Base-by-base conservation (phyloP, 257 asterid species). In the Cordia subcordata region DNA sequence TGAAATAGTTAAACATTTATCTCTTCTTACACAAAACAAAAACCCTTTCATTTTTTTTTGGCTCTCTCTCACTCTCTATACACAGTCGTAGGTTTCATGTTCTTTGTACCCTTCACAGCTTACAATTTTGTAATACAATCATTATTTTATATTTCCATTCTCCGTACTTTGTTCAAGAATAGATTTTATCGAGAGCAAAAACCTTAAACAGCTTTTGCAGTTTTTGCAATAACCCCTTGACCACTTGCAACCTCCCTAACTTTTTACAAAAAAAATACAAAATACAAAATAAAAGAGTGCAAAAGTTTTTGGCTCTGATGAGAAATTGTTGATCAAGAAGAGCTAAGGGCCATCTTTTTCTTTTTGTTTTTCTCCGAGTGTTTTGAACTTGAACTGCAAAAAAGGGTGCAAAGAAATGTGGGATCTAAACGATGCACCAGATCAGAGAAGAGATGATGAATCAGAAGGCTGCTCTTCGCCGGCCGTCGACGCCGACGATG, bases 401-500 rank as follows among this genome's bases (percentile, higher is more conserved):
- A 27, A 17, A n/a, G n/a, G 22, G 20, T 57, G 63, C 5, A 19
- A 9, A 51, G 53, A 38, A 75, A 90, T 91, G 98, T 91, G 98
- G 98, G 81, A 92, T 86, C 96, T 92, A 67, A 92, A 92, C 79
- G 87, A 74, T 63, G 82, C 94, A 21, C 96, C 96, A 51, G 89
- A 92, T 84, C 85, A 57, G 49, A 62, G 67, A 46, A 63, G 67
- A 60, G 78, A 40, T 4, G 82, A 62, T 42, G 86, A 74, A 69
- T 80, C 83, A 14, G 87, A 85, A 62, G 83, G 75, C 8, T 72
- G 75, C 44, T 87, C 87, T 58, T 58, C 77, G 10, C 78, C 67
- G 20, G 53, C 15, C 11, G 22, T 52, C 10, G 70, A 68, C 46
- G 68, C 47, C 8, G 74, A 66, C 16, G 90, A 78, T 21, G 89